Evolutionary conservation across 2,329 filamentous ascomycete genomes (phyloP).

Genomic region (Hypoxylon sp.): DNA sequence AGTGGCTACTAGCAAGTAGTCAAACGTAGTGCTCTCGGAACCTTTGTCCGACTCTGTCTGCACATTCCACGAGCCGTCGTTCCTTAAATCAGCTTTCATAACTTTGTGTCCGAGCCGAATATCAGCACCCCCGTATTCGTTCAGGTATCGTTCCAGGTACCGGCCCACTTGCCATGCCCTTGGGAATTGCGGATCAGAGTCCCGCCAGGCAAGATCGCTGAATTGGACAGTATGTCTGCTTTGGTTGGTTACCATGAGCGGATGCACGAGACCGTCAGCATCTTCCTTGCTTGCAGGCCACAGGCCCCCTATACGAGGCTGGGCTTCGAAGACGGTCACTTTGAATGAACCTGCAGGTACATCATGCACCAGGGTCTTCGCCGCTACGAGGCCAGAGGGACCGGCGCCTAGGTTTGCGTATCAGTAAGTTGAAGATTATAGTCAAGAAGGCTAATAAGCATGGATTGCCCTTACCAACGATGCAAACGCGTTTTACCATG

Average conservation of each 20-base stretch:
- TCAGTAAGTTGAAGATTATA: constrained; percentile 14
- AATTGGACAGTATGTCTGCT: constrained; percentile 81
- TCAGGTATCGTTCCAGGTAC: constrained; percentile 76
- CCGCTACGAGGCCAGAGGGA: constrained; percentile 76
- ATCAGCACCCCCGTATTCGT: constrained; percentile 64
- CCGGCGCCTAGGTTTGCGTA: constrained; percentile 68
- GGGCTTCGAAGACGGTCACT: constrained; percentile 78
- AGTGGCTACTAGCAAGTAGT: constrained; percentile 78
- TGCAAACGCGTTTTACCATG: constrained; percentile 65
- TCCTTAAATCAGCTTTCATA: constrained; percentile 55
- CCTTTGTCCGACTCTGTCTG: constrained; percentile 54
- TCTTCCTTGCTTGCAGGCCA: constrained; percentile 73
- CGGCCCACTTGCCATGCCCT: constrained; percentile 81
- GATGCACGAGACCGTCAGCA: constrained; percentile 67
- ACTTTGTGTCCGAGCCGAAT: constrained; percentile 66
- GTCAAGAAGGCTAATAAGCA: not conserved
- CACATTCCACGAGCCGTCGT: constrained; percentile 58
- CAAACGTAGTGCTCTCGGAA: constrained; percentile 68
- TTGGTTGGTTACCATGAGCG: constrained; percentile 79
- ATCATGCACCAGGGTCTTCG: constrained; percentile 78
- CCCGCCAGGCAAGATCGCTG: constrained; percentile 79
- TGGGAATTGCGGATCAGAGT: constrained; percentile 73
- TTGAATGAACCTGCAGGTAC: constrained; percentile 67
- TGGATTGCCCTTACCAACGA: constrained; percentile 59
- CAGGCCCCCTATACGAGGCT: constrained; percentile 78